phyloP scores from a whole-genome alignment of 768 basidiomycete genomes.

The Roridomyces roridus region DNA sequence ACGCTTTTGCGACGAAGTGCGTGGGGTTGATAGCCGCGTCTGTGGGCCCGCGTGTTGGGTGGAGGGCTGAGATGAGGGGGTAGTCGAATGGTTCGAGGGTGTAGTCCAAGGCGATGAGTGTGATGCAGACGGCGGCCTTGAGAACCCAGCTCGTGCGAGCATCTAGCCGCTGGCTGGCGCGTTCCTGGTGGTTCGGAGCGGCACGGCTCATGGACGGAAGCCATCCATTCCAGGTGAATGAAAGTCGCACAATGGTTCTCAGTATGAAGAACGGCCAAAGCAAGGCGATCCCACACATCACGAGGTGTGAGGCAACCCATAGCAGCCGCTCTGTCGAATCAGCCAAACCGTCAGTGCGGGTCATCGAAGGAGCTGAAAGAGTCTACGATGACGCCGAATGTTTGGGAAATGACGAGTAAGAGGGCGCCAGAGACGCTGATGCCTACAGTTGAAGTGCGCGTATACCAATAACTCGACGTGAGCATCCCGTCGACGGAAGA shows the following conservation, averaged over 20 bases:
- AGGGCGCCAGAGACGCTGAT: slow-evolving; percentile 37
- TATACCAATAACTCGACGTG: slow-evolving; percentile 40
- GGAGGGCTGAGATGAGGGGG: slow-evolving; percentile 5
- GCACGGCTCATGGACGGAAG: neutral
- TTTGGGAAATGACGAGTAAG: slow-evolving; percentile 23
- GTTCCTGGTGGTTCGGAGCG: slow-evolving; percentile 20
- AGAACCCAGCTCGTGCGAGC: slow-evolving; percentile 8
- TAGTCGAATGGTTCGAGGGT: slow-evolving; percentile 13
- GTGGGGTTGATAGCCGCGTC: slow-evolving; percentile 1
- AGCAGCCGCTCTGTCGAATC: neutral
- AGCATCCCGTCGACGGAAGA: no score
- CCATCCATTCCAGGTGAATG: neutral
- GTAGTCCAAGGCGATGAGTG: slow-evolving; percentile 13
- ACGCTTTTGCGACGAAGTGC: slow-evolving; percentile 1
- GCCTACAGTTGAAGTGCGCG: slow-evolving; percentile 38
- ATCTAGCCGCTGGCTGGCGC: slow-evolving; percentile 17
- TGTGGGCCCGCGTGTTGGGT: neutral
- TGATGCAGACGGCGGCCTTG: slow-evolving; percentile 15
- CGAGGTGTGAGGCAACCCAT: no score
- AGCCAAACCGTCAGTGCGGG: neutral
- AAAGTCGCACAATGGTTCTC: slow-evolving; percentile 5
- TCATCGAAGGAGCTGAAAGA: slow-evolving; percentile 8
- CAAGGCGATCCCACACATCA: slow-evolving; percentile 5
- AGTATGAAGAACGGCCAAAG: slow-evolving; percentile 12
- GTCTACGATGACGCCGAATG: no score